A percentile compares a stretch with the other conserved stretches of the same genome.
phyloP scores from a whole-genome alignment of 768 basidiomycete species.

The Psilocybe subaeruginosa region DNA sequence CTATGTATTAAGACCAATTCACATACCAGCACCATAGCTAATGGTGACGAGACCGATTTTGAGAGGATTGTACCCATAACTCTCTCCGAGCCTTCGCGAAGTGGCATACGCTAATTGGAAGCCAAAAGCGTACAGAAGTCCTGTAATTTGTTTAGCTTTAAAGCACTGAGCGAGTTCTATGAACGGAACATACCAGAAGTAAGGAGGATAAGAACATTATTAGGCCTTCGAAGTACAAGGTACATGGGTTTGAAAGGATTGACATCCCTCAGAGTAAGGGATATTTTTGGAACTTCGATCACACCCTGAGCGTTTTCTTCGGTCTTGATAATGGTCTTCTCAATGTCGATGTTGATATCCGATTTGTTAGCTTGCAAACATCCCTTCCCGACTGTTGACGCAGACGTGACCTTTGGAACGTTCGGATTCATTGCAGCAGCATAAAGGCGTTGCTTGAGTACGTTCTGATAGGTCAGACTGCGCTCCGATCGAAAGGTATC shows the following conservation, averaged over 20 bases:
- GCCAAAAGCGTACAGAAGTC: conserved; percentile 69
- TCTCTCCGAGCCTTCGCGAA: conserved; percentile 63
- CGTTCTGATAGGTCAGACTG: conserved; percentile 77
- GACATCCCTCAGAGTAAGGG: conserved; percentile 68
- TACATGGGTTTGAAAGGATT: conserved; percentile 72
- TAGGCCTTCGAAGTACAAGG: conserved; percentile 57
- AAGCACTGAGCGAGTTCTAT: not conserved
- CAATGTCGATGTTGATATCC: conserved; percentile 12
- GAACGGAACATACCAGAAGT: conserved; percentile 55
- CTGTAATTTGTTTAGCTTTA: conserved; percentile 33
- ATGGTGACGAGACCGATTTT: conserved; percentile 79
- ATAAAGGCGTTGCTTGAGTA: conserved; percentile 48
- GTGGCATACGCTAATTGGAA: conserved; percentile 78
- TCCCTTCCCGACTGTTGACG: conserved; percentile 1
- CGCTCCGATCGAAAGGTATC: conserved; percentile 87
- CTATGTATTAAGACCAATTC: not conserved
- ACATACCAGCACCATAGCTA: conserved; percentile 67
- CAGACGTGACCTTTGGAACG: not conserved
- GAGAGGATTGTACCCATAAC: conserved; percentile 71
- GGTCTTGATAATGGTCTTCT: conserved; percentile 30
- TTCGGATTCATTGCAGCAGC: conserved; percentile 1
- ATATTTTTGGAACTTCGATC: conserved; percentile 33
- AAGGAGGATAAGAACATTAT: conserved; percentile 69
- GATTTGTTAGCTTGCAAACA: conserved; percentile 11
- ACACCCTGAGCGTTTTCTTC: conserved; percentile 15